These are phyloP conservation scores for Myxozyma neotropica DNA, from an alignment of 805 yeast genomes.

Conservation along the genomic window DNA sequence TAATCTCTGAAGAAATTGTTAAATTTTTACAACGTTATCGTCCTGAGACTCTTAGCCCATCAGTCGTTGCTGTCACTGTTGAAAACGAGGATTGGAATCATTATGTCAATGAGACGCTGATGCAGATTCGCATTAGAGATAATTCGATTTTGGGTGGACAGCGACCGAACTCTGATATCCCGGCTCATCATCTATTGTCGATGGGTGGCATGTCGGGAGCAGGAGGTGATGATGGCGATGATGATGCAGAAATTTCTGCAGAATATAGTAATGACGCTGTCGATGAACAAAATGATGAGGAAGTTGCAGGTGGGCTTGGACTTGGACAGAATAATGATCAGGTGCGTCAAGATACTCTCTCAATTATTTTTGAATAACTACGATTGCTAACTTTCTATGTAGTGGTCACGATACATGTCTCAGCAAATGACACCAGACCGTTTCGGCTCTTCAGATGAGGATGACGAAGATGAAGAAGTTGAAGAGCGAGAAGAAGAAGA, in stretches of 20 bases:
- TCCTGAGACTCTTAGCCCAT: conserved; percentile 60
- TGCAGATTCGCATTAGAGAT: conserved; percentile 89
- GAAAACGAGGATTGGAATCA: conserved; percentile 67
- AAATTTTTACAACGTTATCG: conserved; percentile 70
- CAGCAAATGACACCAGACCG: conserved; percentile 65
- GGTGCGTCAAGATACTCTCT: conserved; percentile 4
- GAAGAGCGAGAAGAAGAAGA: conserved; percentile 17
- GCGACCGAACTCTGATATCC: conserved; percentile 43
- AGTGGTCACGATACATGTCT: conserved; percentile 60
- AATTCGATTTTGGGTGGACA: conserved; percentile 91
- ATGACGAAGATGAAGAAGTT: conserved; percentile 56
- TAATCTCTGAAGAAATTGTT: conserved; percentile 93
- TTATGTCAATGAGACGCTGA: conserved; percentile 79
- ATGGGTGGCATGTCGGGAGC: conserved; percentile 33
- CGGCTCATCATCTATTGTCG: conserved; percentile 28
- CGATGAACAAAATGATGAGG: conserved; percentile 38
- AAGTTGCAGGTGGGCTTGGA: conserved; percentile 40
- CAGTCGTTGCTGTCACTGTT: conserved; percentile 53
- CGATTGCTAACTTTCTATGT: neutral
- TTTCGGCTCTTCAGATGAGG: conserved; percentile 59
- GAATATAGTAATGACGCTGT: conserved; percentile 29
- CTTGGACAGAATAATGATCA: conserved; percentile 37
- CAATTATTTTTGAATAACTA: neutral
- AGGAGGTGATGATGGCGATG: conserved; percentile 33
- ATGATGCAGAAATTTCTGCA: conserved; percentile 37